Evolutionary conservation across 768 basidiomycete species (phyloP), one percentile per base, ranked within the genome.

Genomic region (Leccinum subtestaceum): DNA sequence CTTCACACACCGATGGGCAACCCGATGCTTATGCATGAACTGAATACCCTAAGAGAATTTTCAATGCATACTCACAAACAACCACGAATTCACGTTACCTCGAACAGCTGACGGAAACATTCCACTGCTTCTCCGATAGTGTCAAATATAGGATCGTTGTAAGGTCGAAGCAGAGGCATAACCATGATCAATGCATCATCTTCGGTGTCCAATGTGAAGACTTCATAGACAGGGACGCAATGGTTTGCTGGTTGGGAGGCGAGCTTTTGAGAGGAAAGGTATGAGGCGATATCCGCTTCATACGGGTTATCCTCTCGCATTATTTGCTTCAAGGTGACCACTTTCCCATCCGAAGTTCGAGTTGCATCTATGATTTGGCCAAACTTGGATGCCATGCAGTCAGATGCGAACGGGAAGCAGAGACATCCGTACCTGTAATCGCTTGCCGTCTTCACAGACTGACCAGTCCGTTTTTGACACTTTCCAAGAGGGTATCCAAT

Each of bases 81-180:
- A 0, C 2, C 19, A 46, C 12, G 1, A 10, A 55, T 13, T 46
- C 29, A 54, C 1, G 1, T 46, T 31, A 72, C 74, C 63, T 72
- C 73, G 17, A 75, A 68, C 3, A 70, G 32, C 31, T 76, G 72
- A 3, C 64, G 59, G 53, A 75, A 62, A 34, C 70, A 72, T 8
- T 71, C 70, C 21, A 58, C 27, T 0, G 9, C 60, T 31, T 61
- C 43, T 0, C 43, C 43, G 4, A 45, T 45, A 1, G 43, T 45
- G n/a, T 45, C 43, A 45, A 76, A 75, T 8, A 15, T 60, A 19
- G 67, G 67, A 10, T 62, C 36, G 9, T 63, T 53, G 52, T 63
- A 70, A 4, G 23, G 19, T 57, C 77, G 66, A 9, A 78, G 67
- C 1, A 74, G 58, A 2, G 77, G 78, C 71, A 75, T 77, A 19